phyloP scores from a whole-genome alignment of 1,284 basidiomycete species.

The Xerocomus cyaneibrunnescens region DNA sequence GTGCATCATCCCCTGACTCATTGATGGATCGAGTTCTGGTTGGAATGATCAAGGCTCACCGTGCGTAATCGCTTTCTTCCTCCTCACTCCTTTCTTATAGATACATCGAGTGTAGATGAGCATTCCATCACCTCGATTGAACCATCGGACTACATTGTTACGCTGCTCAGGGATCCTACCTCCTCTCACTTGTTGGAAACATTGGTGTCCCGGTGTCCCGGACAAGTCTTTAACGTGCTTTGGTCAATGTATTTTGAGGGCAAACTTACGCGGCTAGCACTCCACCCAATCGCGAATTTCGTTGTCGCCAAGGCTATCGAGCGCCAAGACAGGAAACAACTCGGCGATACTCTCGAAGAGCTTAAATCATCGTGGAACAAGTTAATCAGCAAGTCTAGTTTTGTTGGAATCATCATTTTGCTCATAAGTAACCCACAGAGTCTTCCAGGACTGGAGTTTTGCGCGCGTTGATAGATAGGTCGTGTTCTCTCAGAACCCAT shows the following conservation, averaged over 20 bases:
- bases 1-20: conserved; percentile 61
- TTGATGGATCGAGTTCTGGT: conserved; percentile 81
- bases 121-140: conserved; percentile 39
- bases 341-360: conserved; percentile 59
- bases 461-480: conserved; percentile 70
- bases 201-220: conserved; percentile 63
- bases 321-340: conserved; percentile 52
- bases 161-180: conserved; percentile 79
- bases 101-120: conserved; percentile 34
- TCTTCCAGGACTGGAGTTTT: conserved; percentile 64
- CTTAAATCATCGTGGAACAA: conserved; percentile 54
- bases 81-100: background rate
- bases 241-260: conserved; percentile 79
- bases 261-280: conserved; percentile 68
- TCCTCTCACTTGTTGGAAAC: conserved; percentile 88
- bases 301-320: conserved; percentile 79
- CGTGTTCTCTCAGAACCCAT: conserved; percentile 45
- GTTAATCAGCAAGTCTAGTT: conserved; percentile 49
- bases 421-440: conserved; percentile 36
- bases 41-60: conserved; percentile 69
- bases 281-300: conserved; percentile 91
- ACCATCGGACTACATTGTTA: conserved; percentile 73
- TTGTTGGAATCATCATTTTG: conserved; percentile 10
- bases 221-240: conserved; percentile 59
- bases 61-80: conserved; percentile 46